Evolutionary conservation across 208 protist species (phyloP).

Genomic region (Giardia muris): DNA sequence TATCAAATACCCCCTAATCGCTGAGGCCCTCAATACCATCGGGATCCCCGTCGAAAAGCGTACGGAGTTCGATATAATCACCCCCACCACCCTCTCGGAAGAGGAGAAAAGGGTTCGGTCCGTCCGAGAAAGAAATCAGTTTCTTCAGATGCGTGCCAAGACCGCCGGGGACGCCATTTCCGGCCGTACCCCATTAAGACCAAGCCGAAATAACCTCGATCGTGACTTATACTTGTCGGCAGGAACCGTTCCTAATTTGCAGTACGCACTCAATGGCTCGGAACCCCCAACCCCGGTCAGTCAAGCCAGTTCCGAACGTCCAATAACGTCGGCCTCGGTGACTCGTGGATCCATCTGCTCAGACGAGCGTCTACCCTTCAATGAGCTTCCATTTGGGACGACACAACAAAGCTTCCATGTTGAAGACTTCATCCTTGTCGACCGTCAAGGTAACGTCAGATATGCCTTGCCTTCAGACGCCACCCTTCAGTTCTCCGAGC

Average conservation of each 20-base stretch:
- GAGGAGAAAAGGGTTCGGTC: neutral
- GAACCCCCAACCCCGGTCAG: neutral
- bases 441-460: neutral
- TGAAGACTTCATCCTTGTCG: neutral
- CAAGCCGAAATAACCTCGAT: neutral
- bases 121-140: neutral
- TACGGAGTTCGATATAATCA: neutral
- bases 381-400: neutral
- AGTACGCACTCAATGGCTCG: neutral
- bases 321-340: neutral
- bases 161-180: neutral
- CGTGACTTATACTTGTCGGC: neutral
- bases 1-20: neutral
- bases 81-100: neutral
- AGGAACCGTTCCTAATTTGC: neutral
- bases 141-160: neutral
- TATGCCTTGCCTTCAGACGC: neutral
- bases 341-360: neutral
- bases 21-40: neutral
- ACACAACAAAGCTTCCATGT: neutral
- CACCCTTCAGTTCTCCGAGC: neutral
- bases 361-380: neutral
- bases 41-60: slow-evolving; percentile 2
- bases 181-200: neutral
- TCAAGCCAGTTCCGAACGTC: neutral